Evolutionary conservation across 2,329 filamentous ascomycete genomes (phyloP), one percentile per base, ranked within the genome.

Genomic region (Colletotrichum sublineola): DNA sequence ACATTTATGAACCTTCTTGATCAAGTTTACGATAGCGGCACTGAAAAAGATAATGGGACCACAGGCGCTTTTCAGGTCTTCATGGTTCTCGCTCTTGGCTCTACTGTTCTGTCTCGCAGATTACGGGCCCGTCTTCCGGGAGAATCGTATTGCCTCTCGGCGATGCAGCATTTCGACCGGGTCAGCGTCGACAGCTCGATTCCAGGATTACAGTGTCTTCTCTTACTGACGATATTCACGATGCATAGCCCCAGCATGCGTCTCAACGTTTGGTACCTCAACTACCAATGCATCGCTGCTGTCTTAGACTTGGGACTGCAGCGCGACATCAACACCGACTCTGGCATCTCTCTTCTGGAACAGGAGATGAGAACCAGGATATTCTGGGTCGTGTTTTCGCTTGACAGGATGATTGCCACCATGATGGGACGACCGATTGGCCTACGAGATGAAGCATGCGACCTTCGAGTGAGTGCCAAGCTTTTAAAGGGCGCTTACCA

Each of bases 391-490:
- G 84, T 87, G 4, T 86, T 87, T 36, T 84, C 81, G 0, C 79
- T 89, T 5, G 87, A 89, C 68, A 81, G 87, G 18, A 84, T 82
- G 0, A 80, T 89, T 44, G 85, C 85, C 3, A 89, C 86, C 0
- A 88, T 87, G 79, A 87, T 89, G 86, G 87, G 87, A 0, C 81
- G 87, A 1, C 87, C 87, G 0, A 87, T 89, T 63, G 87, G 87
- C 0, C 75, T 89, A 2, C 80, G 87, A 57, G 87, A 89, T 57
- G 87, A 89, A 73, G 87, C 85, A 0, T 88, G 87, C 52, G 87
- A 89, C 20, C 78, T 88, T 20, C 78, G 86, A 46, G 86, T 87
- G 74, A 76, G 80, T 74, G 3, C 0, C 2, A 29, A 5, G 12
- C 6, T 42, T n/a, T 42, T 18, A 20, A 3, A 24, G 5, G 3